Base-by-base conservation (phyloP, 306 rosid species). In the Lathyrus tuberosus region DNA sequence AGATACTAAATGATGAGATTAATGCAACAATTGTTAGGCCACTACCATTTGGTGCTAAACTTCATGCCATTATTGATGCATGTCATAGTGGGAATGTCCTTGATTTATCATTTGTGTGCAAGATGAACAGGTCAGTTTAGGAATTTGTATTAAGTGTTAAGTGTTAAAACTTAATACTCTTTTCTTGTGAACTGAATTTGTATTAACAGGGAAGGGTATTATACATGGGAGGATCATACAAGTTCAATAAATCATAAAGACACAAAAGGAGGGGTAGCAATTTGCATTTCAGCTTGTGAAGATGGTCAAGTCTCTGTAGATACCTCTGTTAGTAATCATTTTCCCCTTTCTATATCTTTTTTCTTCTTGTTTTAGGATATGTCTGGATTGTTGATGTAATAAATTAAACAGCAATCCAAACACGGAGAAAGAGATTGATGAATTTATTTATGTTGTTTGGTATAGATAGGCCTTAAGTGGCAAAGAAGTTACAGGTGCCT, bases 61-160 rank as follows among this genome's bases (percentile, higher is more conserved):
- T 88, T 53, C 95, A 88, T 71, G 91, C 95, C 70, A 67, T 84
- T 20, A 7, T 88, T 10, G 95, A 88, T 59, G 79, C 95, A 1
- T 84, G 86, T 69, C 72, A 80, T n/a, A 86, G 89, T 69, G 95
- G 89, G 5, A 88, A 87, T 1, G 18, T 82, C 30, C 89, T 88
- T 69, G 91, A 84, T 59, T 62, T 86, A 17, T 86, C 85, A 13
- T 85, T 80, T 28, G 47, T 88, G 42, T 88, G 84, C 76, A 79
- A 79, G 48, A 79, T 82, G 75, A 78, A 82, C 80, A 60, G 82
- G 93, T 87, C 7, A 51, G 73, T 28, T 47, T 64, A 57, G 31
- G 54, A 26, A 28, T 7, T n/a, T n/a, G n/a, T 6, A 57, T 5
- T 20, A 1, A 20, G 38, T 49, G 2, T 51, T 14, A 14, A 13